phyloP scores from a whole-genome alignment of 768 basidiomycete genomes.

The Pisolithus orientalis region DNA sequence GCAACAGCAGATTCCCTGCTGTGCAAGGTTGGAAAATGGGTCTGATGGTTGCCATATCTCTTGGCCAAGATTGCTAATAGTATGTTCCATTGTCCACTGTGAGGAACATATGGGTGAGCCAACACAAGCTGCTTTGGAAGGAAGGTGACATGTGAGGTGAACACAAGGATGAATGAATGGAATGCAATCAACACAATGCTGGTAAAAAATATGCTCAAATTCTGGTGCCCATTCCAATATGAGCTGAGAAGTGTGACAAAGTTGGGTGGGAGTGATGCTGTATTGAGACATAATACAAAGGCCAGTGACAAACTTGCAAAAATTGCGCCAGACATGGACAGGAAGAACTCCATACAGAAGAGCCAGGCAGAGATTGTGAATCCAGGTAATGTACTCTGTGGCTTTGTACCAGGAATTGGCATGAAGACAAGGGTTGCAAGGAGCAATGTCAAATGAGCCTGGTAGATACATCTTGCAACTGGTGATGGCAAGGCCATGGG shows the following conservation, averaged over 20 bases:
- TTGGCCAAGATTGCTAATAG: constrained; percentile 19
- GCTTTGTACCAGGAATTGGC: not conserved
- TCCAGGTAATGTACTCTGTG: not conserved
- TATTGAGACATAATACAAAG: not conserved
- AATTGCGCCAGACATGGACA: not conserved
- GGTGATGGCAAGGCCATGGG: constrained; percentile 6
- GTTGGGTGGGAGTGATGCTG: not conserved
- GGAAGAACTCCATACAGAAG: not conserved
- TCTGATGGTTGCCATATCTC: constrained; percentile 21
- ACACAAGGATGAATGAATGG: constrained; percentile 23
- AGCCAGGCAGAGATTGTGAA: not conserved
- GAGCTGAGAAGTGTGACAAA: not conserved
- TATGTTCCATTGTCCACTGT: constrained; percentile 25
- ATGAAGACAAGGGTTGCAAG: constrained; percentile 8
- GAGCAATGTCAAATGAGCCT: constrained; percentile 14
- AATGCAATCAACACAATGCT: constrained; percentile 14
- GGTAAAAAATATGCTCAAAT: constrained; percentile 23
- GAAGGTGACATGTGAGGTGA: constrained; percentile 20
- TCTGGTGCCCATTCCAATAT: constrained; percentile 18
- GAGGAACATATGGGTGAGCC: constrained; percentile 18
- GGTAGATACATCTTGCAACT: constrained; percentile 10
- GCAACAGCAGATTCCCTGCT: constrained; percentile 16
- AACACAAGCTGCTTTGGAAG: not conserved
- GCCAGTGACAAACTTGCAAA: not conserved
- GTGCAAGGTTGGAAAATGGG: constrained; percentile 20